phyloP scores from a whole-genome alignment of 1,139 yeast genomes.

The Protomyces inundatus region DNA sequence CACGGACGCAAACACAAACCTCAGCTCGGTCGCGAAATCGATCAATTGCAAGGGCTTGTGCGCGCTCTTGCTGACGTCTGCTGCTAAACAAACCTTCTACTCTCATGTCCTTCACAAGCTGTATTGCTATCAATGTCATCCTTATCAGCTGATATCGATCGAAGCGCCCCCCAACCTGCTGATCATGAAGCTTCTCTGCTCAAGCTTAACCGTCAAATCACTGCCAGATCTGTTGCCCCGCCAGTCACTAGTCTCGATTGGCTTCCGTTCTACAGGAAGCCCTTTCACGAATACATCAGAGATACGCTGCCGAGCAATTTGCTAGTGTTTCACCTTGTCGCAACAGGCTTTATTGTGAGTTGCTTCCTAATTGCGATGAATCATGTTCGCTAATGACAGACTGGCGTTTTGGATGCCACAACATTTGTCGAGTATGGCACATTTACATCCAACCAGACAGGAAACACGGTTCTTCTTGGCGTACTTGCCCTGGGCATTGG shows the following conservation, averaged over 20 bases:
- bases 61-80: no score
- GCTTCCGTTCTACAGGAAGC: not conserved
- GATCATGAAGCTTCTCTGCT: no score
- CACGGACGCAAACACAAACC: no score
- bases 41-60: no score
- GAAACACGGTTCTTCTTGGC: slow-evolving; percentile 13
- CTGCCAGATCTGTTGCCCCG: not conserved
- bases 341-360: slow-evolving; percentile 18
- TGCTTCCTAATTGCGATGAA: not conserved
- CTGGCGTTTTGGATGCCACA: slow-evolving; percentile 19
- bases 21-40: no score
- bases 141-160: no score
- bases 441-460: slow-evolving; percentile 20
- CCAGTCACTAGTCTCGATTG: not conserved
- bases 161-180: no score
- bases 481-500: not conserved
- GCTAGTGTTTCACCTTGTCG: slow-evolving; percentile 8
- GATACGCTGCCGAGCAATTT: slow-evolving; percentile 5
- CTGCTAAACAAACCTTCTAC: no score
- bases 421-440: slow-evolving; percentile 21
- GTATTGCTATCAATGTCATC: no score
- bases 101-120: no score
- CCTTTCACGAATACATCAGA: not conserved
- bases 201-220: not conserved
- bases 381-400: not conserved